Evolutionary conservation across 2,329 filamentous ascomycete species (phyloP), one percentile per base, ranked within the genome.

Genomic region (Fusarium anthophilum): DNA sequence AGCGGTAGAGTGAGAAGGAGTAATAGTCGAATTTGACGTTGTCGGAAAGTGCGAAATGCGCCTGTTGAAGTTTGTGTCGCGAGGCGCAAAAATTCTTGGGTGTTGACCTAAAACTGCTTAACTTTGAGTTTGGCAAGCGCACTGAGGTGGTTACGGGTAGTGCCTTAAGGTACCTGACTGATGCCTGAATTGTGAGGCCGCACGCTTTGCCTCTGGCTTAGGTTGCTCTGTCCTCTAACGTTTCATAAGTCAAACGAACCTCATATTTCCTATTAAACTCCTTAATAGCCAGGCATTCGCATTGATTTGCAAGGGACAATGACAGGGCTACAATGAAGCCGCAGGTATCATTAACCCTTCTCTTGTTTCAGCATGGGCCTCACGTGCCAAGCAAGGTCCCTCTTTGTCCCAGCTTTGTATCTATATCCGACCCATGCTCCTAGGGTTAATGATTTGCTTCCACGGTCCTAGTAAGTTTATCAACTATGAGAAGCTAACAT

Each of bases 41-140:
- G 63, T 67, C 55, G 63, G 76, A 73, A 75, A 70, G 63, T 73
- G 69, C 70, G 74, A 43, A 76, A 61, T 65, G 67, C 66, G 61
- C 63, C 71, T 66, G 69, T 74, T 58, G 63, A 65, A 57, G 67
- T 70, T 68, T 70, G 73, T 74, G 66, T 70, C 70, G 68, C 70
- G 71, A 74, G 69, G 70, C 69, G 72, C 66, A 74, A 77, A 77
- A 78, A 70, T 75, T 75, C 56, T 75, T 73, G 66, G 73, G 76
- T 71, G 73, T 62, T 77, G 73, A 76, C 73, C 75, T 76, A 78
- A 78, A 69, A 57, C 39, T 68, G 44, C 47, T 47, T 47, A 32
- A 68, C 63, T 68, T 68, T 55, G 64, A 68, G 54, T 68, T 68
- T 63, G 56, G 48, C 24, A 69, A 43, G 13, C 47, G 14, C 51